Evolutionary conservation across 192 early-diverging fungal species (phyloP).

Genomic region (Diversispora epigaea): DNA sequence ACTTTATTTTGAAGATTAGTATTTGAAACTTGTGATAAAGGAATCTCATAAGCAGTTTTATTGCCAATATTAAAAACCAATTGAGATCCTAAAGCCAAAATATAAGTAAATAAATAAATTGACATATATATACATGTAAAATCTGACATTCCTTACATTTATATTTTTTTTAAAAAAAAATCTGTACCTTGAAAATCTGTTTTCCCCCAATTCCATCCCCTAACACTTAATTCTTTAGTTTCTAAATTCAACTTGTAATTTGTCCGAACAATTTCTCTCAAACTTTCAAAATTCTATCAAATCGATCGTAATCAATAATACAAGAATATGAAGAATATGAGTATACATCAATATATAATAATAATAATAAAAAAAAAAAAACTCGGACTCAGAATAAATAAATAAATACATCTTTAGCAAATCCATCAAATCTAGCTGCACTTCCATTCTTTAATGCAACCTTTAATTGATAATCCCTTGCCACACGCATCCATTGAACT

Average conservation of each 20-base stretch:
- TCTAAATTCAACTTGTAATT: constrained; percentile 79
- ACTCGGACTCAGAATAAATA: background rate
- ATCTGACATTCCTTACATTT: background rate
- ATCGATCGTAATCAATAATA: no score
- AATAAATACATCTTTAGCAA: constrained; percentile 64
- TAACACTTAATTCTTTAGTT: constrained; percentile 78
- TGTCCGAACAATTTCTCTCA: constrained; percentile 66
- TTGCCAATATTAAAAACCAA: constrained; percentile 82
- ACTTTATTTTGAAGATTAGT: constrained; percentile 82
- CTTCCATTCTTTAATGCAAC: constrained; percentile 72
- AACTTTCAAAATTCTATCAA: constrained; percentile 76
- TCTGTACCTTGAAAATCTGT: constrained; percentile 71
- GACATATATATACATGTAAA: background rate
- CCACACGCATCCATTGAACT: constrained; percentile 78
- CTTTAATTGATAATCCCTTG: constrained; percentile 81
- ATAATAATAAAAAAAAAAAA: background rate
- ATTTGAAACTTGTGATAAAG: constrained; percentile 82
- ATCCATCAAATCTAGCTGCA: constrained; percentile 88
- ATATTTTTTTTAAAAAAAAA: background rate
- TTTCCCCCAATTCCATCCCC: constrained; percentile 98
- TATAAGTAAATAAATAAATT: background rate
- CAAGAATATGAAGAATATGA: no score
- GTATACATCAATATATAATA: no score
- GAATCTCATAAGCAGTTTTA: constrained; percentile 89
- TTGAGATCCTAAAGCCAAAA: constrained; percentile 42